phyloP scores from a whole-genome alignment of 2,329 filamentous ascomycete species.

The Pestalotiopsis sp. region DNA sequence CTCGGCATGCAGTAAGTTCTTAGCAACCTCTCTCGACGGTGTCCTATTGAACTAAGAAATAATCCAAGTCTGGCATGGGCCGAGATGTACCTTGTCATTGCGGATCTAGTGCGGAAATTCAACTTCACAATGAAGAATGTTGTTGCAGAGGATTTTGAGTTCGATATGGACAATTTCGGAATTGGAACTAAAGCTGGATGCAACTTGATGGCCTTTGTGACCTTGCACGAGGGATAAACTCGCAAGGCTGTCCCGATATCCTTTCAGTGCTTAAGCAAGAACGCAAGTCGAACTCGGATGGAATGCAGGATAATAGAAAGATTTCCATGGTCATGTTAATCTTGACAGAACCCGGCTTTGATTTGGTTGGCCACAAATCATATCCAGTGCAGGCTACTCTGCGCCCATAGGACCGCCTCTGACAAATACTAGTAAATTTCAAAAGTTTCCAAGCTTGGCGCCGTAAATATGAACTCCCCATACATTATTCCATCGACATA shows the following conservation, averaged over 20 bases:
- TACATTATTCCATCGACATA: neutral
- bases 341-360: no score
- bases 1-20: slow-evolving; percentile 11
- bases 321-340: no score
- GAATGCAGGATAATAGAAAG: no score
- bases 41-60: neutral
- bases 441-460: neutral
- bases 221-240: neutral
- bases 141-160: neutral
- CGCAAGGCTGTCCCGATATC: no score
- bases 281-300: no score
- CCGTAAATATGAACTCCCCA: neutral
- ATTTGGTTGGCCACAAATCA: no score
- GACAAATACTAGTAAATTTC: neutral
- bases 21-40: neutral
- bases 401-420: neutral
- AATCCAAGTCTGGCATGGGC: slow-evolving; percentile 32
- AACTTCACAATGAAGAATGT: slow-evolving; percentile 1
- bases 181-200: slow-evolving; percentile 1
- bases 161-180: neutral
- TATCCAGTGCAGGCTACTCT: neutral
- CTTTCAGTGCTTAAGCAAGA: no score
- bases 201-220: neutral
- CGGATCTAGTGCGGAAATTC: neutral
- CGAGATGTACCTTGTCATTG: slow-evolving; percentile 32